These are phyloP conservation scores for Pseudogymnoascus sp. DNA, from an alignment of 2,329 filamentous ascomycete genomes.

Conservation along the genomic window DNA sequence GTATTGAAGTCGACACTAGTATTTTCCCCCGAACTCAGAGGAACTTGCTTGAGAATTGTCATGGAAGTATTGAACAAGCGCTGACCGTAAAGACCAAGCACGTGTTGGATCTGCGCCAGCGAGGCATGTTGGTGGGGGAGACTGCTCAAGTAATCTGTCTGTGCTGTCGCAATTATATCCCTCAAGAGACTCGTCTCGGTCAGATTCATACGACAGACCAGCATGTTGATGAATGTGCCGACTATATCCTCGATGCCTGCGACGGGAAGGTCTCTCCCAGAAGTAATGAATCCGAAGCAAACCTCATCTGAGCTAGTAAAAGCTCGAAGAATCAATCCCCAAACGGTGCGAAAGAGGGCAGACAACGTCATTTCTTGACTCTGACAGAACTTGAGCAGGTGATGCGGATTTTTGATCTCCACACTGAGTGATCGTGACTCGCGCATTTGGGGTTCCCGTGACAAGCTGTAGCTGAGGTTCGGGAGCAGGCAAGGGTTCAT, in stretches of 20 bases:
- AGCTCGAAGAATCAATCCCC: conserved; percentile 30
- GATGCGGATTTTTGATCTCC: conserved; percentile 14
- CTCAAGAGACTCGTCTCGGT: neutral
- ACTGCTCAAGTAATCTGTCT: conserved; percentile 26
- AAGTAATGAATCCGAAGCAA: conserved; percentile 34
- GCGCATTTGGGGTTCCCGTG: neutral
- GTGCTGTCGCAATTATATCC: neutral
- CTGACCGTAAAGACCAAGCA: conserved; percentile 13
- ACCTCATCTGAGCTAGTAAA: conserved; percentile 29
- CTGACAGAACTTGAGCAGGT: conserved; percentile 32
- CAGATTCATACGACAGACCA: conserved; percentile 20
- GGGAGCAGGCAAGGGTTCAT: conserved; percentile 33
- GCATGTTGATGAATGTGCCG: conserved; percentile 35
- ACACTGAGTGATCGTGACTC: conserved; percentile 15
- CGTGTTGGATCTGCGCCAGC: conserved; percentile 33
- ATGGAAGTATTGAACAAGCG: conserved; percentile 20
- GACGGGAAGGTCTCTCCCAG: conserved; percentile 38
- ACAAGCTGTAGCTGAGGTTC: neutral
- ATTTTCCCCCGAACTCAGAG: neutral
- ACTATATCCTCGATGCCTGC: conserved; percentile 36
- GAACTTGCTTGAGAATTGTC: neutral
- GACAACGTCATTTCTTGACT: conserved; percentile 29
- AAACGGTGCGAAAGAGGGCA: conserved; percentile 25
- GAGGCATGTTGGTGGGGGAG: conserved; percentile 34
- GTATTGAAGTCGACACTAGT: neutral